Conservation (phyloP, 495 filamentous ascomycete species). For the Hypoxylon lenormandii region DNA sequence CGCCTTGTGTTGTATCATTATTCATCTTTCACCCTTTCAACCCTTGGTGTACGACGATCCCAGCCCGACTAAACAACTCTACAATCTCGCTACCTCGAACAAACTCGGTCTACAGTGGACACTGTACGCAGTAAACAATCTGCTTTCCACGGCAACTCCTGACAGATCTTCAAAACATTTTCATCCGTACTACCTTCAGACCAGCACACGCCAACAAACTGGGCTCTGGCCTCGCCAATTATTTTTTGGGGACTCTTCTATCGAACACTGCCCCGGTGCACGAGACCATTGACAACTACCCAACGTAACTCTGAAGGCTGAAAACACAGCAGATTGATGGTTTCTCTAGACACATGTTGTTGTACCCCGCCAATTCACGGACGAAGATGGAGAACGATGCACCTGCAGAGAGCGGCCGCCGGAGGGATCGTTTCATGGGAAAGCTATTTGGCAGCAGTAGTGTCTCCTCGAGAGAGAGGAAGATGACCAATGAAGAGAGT, state of each 20-base stretch:
- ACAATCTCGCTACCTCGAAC: conserved; percentile 43
- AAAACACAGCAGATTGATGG: conserved; percentile 29
- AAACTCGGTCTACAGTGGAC: conserved; percentile 23
- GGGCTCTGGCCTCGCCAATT: conserved; percentile 13
- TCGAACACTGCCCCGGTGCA: neutral
- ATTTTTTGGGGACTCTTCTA: conserved; percentile 4
- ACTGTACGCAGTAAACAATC: conserved; percentile 34
- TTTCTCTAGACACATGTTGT: conserved; percentile 35
- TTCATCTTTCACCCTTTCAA: conserved; percentile 14
- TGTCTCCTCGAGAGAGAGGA: conserved; percentile 50
- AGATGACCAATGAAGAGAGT: conserved; percentile 56
- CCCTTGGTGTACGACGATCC: conserved; percentile 45
- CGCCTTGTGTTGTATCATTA: conserved; percentile 27
- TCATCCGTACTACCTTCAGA: conserved; percentile 8
- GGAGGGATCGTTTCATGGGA: conserved; percentile 62
- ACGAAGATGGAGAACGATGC: conserved; percentile 61
- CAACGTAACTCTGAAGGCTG: conserved; percentile 9
- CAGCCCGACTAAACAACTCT: conserved; percentile 44
- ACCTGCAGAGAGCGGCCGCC: conserved; percentile 53
- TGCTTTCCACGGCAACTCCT: conserved; percentile 20
- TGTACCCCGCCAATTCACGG: conserved; percentile 34
- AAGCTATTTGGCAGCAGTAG: conserved; percentile 58
- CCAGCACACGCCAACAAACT: conserved; percentile 25
- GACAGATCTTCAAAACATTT: conserved; percentile 9
- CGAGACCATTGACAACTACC: conserved; percentile 7